Base-by-base conservation (phyloP, 192 early-diverging fungal genomes). In the Thamnidium elegans region DNA sequence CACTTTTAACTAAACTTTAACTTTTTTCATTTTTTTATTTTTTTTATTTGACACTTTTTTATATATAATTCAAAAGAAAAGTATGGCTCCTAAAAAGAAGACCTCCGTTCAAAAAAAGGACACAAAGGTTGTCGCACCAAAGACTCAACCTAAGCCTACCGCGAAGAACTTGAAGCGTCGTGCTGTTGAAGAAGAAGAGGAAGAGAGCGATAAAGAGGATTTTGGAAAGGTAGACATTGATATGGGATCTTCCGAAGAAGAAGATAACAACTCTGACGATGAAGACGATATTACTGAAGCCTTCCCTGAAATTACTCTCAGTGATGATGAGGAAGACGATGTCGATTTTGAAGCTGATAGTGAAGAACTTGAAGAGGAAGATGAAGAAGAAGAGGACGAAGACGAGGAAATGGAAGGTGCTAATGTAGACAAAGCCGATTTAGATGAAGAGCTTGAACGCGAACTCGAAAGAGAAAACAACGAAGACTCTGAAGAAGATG, bases 241-340 rank as follows among this genome's bases (percentile, higher is more conserved):
- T 39, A 80, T 82, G 69, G 63, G 71, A 45, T 81, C 82, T 4
- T 76, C 78, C n/a, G 82, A 81, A 10, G 82, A 84, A 31, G 68
- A 75, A 15, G 67, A 79, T 4, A 66, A 70, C 1, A 58, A 71
- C 8, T 36, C 47, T 11, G 71, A 66, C 36, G 52, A 73, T 32
- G 80, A 78, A 11, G 81, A 78, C 69, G 74, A 80, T 20, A 71
- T 72, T 21, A 46, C 54, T 7, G 73, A 67, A 15, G 62, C 55
- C 9, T 69, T 74, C 14, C 68, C 71, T 26, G 76, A 67, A 56
- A 62, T 67, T 39, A 55, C 32, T 50, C 17, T 63, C 7, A 58
- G 47, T 17, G 39, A 59, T 9, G 74, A 76, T 4, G 81, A 83
- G 19, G 78, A 79, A 14, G 77, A 67, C 39, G 70, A 65, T 21